Percentiles rank a stretch among this genome's conserved stretches.
Evolutionary conservation across 2,329 filamentous ascomycete genomes (phyloP).

Genomic region (Knufia fluminis): DNA sequence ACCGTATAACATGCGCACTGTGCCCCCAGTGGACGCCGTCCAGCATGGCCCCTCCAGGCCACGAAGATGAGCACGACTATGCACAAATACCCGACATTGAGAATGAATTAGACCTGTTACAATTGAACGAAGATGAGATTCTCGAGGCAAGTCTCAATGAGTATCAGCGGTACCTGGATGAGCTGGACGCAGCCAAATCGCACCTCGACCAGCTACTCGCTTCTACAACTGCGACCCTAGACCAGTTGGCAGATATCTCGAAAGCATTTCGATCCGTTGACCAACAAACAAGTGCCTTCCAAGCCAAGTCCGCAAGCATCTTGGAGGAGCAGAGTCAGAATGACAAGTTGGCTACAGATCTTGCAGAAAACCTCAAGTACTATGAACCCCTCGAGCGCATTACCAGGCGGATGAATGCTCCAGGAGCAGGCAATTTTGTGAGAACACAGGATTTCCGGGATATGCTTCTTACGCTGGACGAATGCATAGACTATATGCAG

Average conservation of each 20-base stretch:
- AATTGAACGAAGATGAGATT: conserved; percentile 56
- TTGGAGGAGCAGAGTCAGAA: conserved; percentile 72
- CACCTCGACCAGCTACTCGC: conserved; percentile 71
- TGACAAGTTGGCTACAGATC: conserved; percentile 68
- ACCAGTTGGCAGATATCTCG: conserved; percentile 67
- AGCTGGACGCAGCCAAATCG: conserved; percentile 68
- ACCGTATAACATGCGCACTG: not conserved
- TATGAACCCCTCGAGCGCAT: conserved; percentile 90
- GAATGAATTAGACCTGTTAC: conserved; percentile 51
- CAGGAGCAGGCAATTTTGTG: conserved; percentile 77
- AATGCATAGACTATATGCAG: conserved; percentile 88
- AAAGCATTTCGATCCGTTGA: conserved; percentile 83
- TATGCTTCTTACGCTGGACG: conserved; percentile 77
- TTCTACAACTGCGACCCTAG: conserved; percentile 67
- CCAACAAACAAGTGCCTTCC: conserved; percentile 83
- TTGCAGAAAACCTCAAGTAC: conserved; percentile 84
- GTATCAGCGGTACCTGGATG: conserved; percentile 75
- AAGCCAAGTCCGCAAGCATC: conserved; percentile 81
- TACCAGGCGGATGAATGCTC: conserved; percentile 81
- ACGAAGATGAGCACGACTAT: conserved; percentile 6
- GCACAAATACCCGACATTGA: conserved; percentile 42
- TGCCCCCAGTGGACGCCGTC: not conserved
- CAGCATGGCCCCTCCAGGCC: conserved; percentile 1
- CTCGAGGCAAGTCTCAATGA: conserved; percentile 75
- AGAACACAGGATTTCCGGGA: conserved; percentile 77